Base-by-base conservation (phyloP, 352 stramenopile genomes). In the Pythium scleroteichum region DNA sequence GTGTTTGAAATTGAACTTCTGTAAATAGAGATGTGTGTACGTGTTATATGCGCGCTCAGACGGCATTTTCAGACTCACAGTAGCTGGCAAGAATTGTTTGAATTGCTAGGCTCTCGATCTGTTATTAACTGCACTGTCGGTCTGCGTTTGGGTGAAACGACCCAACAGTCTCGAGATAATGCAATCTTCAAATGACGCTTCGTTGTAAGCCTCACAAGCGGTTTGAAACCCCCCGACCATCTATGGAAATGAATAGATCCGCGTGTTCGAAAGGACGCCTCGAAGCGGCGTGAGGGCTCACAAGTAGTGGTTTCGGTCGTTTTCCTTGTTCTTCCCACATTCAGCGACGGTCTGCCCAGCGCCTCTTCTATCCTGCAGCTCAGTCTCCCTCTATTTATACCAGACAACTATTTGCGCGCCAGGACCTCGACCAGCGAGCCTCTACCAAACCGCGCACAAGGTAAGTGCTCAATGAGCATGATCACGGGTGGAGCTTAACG, bases 1-100 rank as follows among this genome's bases (percentile, higher is more conserved):
- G 88, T 96, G 40, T 98, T 98, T 71, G 94, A 98, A 51, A 95
- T 98, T 33, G 94, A 98, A 71, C 61, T 98, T 47, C 66, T 97
- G 49, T 87, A 53, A 47, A 61, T 61, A 53, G 16, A 83, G 63
- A 75, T 48, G 53, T 71, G n/a, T n/a, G n/a, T n/a, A n/a, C n/a
- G n/a, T n/a, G n/a, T n/a, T n/a, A n/a, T n/a, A n/a, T n/a, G n/a
- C n/a, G n/a, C n/a, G n/a, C n/a, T n/a, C n/a, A n/a, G n/a, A n/a
- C n/a, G n/a, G n/a, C n/a, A n/a, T n/a, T n/a, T n/a, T n/a, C n/a
- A n/a, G n/a, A n/a, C n/a, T n/a, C n/a, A n/a, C n/a, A n/a, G n/a
- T n/a, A n/a, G n/a, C n/a, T n/a, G n/a, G n/a, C n/a, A n/a, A n/a
- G 33, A 39, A 39, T 14, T 39, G 33, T 39, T 39, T n/a, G n/a